Evolutionary conservation across 2,329 filamentous ascomycete species (phyloP), one percentile per base, ranked within the genome.

Genomic region (Cordyceps sp.): DNA sequence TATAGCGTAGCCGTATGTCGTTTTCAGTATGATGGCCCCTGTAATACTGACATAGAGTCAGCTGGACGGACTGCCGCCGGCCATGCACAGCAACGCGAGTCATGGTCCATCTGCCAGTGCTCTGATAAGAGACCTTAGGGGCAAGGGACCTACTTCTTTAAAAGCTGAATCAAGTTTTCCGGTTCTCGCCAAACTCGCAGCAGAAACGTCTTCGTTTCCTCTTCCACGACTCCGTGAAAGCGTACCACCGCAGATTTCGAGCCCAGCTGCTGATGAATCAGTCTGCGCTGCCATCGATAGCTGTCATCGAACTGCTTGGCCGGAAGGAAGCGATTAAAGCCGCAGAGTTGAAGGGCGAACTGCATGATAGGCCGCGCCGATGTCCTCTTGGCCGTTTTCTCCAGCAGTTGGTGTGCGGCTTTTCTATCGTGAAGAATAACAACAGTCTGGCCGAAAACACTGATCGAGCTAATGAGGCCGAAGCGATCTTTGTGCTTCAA

Each of bases 381-480:
- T 29, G 54, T 45, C 20, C 49, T 53, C 3, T 37, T 41, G 0
- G 55, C 47, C 10, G 48, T 42, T 35, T 50, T 52, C 14, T 55
- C 52, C 26, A 64, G 33, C 1, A 64, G 38, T 15, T 61, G 54
- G 6, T 48, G 36, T 0, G 54, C 55, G 0, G 55, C 35, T 1
- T 46, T 36, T 3, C 39, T 30, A 25, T 57, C 56, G 33, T 61
- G 56, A 10, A 64, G 37, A 13, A 64, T 44, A 8, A 64, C 41
- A 5, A 61, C 43, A 0, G 56, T 57, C 29, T 55, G 47, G 1
- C 59, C 58, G 16, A 60, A 35, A 2, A 55, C 45, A 0, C 48
- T 58, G n/a, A 60, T 31, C 10, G 54, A 49, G 23, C 45, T 48
- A 1, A 48, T 39, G 2, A 46, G 62, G 76, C 82, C 55, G 22